Evolutionary conservation across 1,284 basidiomycete species (phyloP).

Genomic region (Pascua sp.): DNA sequence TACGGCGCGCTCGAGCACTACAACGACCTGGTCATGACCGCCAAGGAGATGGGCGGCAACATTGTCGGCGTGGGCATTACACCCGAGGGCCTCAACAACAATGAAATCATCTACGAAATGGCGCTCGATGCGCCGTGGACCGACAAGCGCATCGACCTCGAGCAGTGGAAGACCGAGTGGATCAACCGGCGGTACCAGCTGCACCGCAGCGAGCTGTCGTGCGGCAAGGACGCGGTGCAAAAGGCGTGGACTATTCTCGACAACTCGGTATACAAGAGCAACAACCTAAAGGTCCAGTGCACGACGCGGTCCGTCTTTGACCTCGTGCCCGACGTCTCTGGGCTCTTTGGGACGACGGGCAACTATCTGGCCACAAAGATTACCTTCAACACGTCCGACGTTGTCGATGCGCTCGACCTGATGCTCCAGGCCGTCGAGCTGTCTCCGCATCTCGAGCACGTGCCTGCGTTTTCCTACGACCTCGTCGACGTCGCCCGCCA

Average conservation of each 20-base stretch:
- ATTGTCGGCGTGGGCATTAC: slow-evolving; percentile 49
- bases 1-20: slow-evolving; percentile 42
- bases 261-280: slow-evolving; percentile 51
- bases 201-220: slow-evolving; percentile 19
- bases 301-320: slow-evolving; percentile 53
- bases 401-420: slow-evolving; percentile 48
- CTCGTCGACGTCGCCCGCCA: slow-evolving; percentile 53
- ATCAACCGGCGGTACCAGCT: slow-evolving; percentile 48
- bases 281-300: slow-evolving; percentile 45
- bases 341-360: slow-evolving; percentile 46
- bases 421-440: slow-evolving; percentile 40
- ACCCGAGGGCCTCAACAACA: slow-evolving; percentile 53
- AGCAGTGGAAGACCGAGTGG: slow-evolving; percentile 46
- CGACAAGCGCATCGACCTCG: slow-evolving; percentile 39
- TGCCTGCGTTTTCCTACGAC: slow-evolving; percentile 51
- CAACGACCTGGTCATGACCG: slow-evolving; percentile 4
- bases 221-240: slow-evolving; percentile 25
- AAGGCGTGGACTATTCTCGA: slow-evolving; percentile 51
- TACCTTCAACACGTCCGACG: slow-evolving; percentile 50
- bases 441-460: slow-evolving; percentile 23
- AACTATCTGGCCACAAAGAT: slow-evolving; percentile 46
- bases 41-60: slow-evolving; percentile 2
- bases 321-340: slow-evolving; percentile 43
- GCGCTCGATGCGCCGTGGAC: slow-evolving; percentile 54
- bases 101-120: slow-evolving; percentile 53